Evolutionary conservation across 1,139 yeast genomes (phyloP), one percentile per base, ranked within the genome.

Genomic region (Hansenula sp.): DNA sequence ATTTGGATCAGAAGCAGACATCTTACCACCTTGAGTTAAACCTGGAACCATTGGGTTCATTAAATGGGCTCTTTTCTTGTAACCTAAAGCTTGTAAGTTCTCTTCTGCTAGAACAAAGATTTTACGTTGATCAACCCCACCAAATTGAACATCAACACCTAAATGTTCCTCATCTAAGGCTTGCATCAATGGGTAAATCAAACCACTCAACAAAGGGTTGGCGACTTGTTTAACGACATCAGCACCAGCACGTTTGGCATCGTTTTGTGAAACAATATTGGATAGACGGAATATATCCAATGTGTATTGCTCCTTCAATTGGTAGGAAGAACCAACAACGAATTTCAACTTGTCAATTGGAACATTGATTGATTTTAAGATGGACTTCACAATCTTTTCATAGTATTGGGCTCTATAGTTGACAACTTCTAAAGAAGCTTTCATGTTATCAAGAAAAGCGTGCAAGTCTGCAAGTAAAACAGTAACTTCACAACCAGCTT

Each of bases 11-110:
- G 96, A 88, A 1, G 99, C 97, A 61, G 97, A 89, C 99, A 94
- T 94, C 66, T 94, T 94, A 57, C 94, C 99, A 57, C 98, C 98
- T 70, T 90, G 96, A 36, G 85, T 82, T 60, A 94, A 79, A 45
- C 99, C 99, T 40, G 99, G 99, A 37, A 94, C 96, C 99, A 94
- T 93, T 44, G 89, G 91, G 71, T 93, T 94, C 99, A 94, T 94
- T 64, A 94, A 76, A 70, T 94, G 99, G 29, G 95, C 98, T 62
- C 99, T 83, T 76, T 94, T 94, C 70, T 87, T 88, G 82, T 91
- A 93, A 33, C 98, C 97, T 47, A 94, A 61, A 41, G 81, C 63
- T 41, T 83, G 93, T 61, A 94, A 78, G 69, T 87, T 84, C 70
- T 94, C 99, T 68, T 94, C 99, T 8, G 99, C 99, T 48, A 94